phyloP scores from a whole-genome alignment of 2,329 filamentous ascomycete species.

The Fusarium buxicola region DNA sequence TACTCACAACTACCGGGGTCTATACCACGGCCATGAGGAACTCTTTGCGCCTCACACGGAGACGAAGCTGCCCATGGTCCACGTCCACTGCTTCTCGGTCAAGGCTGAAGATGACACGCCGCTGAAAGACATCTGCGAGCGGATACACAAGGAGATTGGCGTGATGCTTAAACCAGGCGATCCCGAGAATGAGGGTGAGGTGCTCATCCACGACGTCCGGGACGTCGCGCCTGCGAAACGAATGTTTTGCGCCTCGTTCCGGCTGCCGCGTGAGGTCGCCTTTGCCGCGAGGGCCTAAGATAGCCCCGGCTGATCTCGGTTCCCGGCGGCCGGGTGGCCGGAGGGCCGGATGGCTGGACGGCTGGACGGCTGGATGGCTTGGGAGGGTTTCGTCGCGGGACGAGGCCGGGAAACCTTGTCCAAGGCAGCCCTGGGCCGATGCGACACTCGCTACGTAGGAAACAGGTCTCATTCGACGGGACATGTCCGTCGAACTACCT shows the following conservation, averaged over 20 bases:
- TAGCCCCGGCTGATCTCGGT: conserved; percentile 31
- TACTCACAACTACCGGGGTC: conserved; percentile 72
- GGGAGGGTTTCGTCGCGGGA: conserved; percentile 11
- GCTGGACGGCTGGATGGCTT: conserved; percentile 28
- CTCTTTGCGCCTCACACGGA: conserved; percentile 72
- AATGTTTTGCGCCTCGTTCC: conserved; percentile 97
- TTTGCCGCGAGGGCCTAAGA: conserved; percentile 64
- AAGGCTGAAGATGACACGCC: conserved; percentile 81
- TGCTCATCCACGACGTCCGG: conserved; percentile 76
- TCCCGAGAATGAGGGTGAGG: conserved; percentile 59
- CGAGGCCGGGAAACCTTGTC: conserved; percentile 16
- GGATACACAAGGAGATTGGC: conserved; percentile 56
- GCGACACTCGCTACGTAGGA: conserved; percentile 23
- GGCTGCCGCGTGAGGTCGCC: conserved; percentile 83
- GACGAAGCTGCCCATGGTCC: conserved; percentile 79
- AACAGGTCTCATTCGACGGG: conserved; percentile 27
- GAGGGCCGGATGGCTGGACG: conserved; percentile 11
- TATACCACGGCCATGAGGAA: conserved; percentile 78
- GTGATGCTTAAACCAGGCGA: conserved; percentile 57
- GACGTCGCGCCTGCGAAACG: conserved; percentile 93
- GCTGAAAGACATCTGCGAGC: conserved; percentile 60
- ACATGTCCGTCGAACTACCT: conserved; percentile 19
- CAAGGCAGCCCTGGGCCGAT: conserved; percentile 20
- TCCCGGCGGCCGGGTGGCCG: conserved; percentile 24
- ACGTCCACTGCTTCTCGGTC: conserved; percentile 93